Evolutionary conservation across 2,329 filamentous ascomycete genomes (phyloP), one percentile per base, ranked within the genome.

Genomic region (Fusarium sp.): DNA sequence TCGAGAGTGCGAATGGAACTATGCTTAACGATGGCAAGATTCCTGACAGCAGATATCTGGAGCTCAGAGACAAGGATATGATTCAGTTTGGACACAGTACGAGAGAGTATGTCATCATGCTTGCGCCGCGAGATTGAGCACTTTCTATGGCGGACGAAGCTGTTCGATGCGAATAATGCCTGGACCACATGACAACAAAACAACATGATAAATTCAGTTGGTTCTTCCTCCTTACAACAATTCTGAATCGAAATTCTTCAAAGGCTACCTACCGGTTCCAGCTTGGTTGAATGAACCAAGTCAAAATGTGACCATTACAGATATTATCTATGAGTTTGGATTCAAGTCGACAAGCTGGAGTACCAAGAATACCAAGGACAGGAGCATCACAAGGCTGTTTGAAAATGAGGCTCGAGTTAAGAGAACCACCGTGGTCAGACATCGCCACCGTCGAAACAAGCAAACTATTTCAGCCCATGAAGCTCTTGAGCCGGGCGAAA

Each of bases 101-200:
- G 57, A 86, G 93, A 70, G 95, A 99, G 77, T 99, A 98, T 76
- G 92, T 99, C n/a, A 76, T 98, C 58, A 95, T 98, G 91, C 83
- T 97, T 56, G 83, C 85, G 32, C 82, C 83, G 4, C 77, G 77
- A 45, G 75, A 78, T 41, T 84, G 64, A 70, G 31, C 13, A 29
- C 26, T 19, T 31, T 28, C 29, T n/a, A 11, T 22, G 10, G 25
- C 11, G 26, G 29, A 42, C 11, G 54, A 41, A 45, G 50, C 50
- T 44, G 3, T 29, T 54, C n/a, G 35, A 36, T 10, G 24, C 15
- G 35, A 49, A n/a, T 40, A 29, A 45, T n/a, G n/a, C 11, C 39
- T 36, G 29, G 55, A 38, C n/a, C 40, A 55, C 24, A 34, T 22
- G 12, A 12, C 11, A 32, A 9, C 6, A n/a, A 22, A 29, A 25